Percentiles rank a stretch among this genome's conserved stretches.
These are phyloP conservation scores for Leishmania tarentolae DNA, from an alignment of 208 protist species.

Conservation along the genomic window DNA sequence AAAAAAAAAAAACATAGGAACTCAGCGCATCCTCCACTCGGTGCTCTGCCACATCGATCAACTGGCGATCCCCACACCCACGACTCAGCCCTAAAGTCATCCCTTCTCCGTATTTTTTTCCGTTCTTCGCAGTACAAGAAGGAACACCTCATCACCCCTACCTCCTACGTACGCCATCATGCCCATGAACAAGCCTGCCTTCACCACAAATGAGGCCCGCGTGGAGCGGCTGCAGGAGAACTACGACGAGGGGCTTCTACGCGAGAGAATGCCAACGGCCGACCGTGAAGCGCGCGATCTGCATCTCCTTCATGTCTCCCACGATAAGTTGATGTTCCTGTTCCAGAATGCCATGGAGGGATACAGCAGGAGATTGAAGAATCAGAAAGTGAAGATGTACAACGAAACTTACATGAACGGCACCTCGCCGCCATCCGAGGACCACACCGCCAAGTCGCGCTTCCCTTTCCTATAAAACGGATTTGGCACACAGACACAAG, in stretches of 20 bases:
- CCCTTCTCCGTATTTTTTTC: neutral
- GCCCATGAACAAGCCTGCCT: slow-evolving; percentile 67
- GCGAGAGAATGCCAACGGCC: slow-evolving; percentile 53
- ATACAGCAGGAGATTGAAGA: slow-evolving; percentile 63
- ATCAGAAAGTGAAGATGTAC: slow-evolving; percentile 60
- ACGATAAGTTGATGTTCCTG: slow-evolving; percentile 73
- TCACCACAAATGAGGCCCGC: slow-evolving; percentile 67
- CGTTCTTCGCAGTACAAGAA: neutral
- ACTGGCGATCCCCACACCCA: neutral
- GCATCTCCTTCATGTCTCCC: slow-evolving; percentile 42
- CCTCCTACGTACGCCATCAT: slow-evolving; percentile 9
- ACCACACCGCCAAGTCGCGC: slow-evolving; percentile 20
- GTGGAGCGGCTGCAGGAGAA: slow-evolving; percentile 73
- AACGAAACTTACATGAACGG: slow-evolving; percentile 40
- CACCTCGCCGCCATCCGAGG: slow-evolving; percentile 14
- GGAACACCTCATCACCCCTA: neutral
- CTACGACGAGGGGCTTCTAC: slow-evolving; percentile 72
- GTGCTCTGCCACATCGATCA: neutral
- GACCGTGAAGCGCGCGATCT: slow-evolving; percentile 65
- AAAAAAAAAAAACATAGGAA: too few relatives aligned
- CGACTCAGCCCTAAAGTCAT: neutral
- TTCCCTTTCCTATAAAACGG: slow-evolving; percentile 39
- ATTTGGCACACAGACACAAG: neutral
- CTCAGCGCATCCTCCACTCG: neutral
- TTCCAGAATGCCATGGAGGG: slow-evolving; percentile 77